Base-by-base conservation (phyloP, 352 stramenopile species). In the Phytophthora rubi region DNA sequence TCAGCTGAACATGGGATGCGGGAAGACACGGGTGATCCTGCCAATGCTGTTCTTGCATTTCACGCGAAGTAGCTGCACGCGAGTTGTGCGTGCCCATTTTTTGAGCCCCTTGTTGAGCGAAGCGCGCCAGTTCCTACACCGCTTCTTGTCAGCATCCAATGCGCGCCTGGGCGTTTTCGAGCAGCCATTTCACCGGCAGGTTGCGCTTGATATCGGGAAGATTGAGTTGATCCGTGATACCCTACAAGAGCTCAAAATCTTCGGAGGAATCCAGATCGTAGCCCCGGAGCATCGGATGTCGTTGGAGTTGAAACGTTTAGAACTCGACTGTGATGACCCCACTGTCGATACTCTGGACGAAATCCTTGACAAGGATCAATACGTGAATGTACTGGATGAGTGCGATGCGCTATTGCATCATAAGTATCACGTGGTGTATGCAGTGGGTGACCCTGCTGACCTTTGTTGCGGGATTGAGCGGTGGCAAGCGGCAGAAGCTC, bases 41-140 rank as follows among this genome's bases (percentile, higher is more conserved):
- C 91, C 91, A 0, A 96, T 97, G 88, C 73, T 97, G 2, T 89
- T 96, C n/a, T 75, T 97, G 8, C 75, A 94, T 65, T 95, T 73
- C 18, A 74, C 74, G 5, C 71, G 37, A 32, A 72, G 35, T 18
- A 39, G 4, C 4, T 64, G 58, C 9, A n/a, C 60, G 1, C 68
- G 56, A 23, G 60, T 91, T 12, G 73, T 88, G 3, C 84, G 87
- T 4, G 70, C 83, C 0, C 82, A 93, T 39, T 92, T 96, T 42
- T 62, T 96, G 48, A 71, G 69, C 0, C 61, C 78, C 7, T 58
- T 94, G 54, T 60, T 96, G 7, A 89, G 76, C 45, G 87, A 96
- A 65, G 86, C 83, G 3, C 71, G 65, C 0, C 73, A 92, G 7
- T 90, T 91, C 33, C 82, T 95, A 73, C 83, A 91, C 44, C 80